phyloP scores from a whole-genome alignment of 495 filamentous ascomycete genomes.

The Bacidia gigantensis region DNA sequence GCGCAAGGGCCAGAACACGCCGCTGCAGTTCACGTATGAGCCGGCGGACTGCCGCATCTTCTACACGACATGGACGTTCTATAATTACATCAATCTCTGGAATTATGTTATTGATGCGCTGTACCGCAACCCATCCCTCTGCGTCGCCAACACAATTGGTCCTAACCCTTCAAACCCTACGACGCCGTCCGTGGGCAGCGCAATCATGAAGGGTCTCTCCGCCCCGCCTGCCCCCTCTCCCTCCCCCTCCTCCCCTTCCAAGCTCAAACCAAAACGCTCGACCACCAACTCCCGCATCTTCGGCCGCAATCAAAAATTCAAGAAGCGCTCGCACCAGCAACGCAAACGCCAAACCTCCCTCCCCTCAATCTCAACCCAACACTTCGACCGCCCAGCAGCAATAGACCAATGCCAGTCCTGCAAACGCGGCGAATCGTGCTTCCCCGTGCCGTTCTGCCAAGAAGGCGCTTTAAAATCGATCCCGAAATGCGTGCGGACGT shows the following conservation, averaged over 20 bases:
- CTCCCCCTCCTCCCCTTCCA: neutral
- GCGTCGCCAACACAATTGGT: slow-evolving; percentile 6
- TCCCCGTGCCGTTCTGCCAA: neutral
- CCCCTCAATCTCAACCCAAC: neutral
- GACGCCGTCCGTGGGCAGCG: slow-evolving; percentile 5
- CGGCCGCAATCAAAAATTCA: neutral
- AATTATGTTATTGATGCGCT: slow-evolving; percentile 24
- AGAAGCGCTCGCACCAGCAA: neutral
- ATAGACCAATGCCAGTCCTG: neutral
- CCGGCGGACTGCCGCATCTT: slow-evolving; percentile 41
- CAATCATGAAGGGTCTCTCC: slow-evolving; percentile 9
- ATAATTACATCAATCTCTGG: slow-evolving; percentile 31
- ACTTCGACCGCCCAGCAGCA: neutral
- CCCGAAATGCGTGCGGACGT: neutral
- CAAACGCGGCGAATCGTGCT: neutral
- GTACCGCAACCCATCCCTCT: slow-evolving; percentile 15
- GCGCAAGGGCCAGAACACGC: slow-evolving; percentile 21
- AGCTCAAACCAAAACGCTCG: too few relatives aligned
- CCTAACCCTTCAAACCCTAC: neutral
- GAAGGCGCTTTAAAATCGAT: neutral
- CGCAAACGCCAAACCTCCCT: too few relatives aligned
- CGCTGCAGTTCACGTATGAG: slow-evolving; percentile 40
- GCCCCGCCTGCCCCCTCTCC: neutral
- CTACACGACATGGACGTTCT: slow-evolving; percentile 34
- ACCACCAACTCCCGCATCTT: neutral